Evolutionary conservation across 2,329 filamentous ascomycete genomes (phyloP).

Genomic region (Aureobasidium sp.): DNA sequence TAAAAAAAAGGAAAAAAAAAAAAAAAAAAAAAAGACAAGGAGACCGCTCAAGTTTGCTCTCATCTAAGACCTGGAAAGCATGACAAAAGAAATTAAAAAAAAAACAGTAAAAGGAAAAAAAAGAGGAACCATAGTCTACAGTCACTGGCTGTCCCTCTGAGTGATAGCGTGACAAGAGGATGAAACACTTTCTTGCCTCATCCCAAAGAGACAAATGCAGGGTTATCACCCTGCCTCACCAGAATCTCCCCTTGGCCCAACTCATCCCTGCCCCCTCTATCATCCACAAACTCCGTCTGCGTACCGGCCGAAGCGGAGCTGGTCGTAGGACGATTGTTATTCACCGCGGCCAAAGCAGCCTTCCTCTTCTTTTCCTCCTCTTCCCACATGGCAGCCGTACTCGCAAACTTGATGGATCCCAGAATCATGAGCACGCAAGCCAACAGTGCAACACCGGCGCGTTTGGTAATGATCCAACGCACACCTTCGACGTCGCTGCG

Average conservation of each 20-base stretch:
- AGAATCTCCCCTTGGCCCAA: slow-evolving; percentile 24
- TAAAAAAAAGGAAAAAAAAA: too few species aligned
- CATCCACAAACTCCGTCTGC: too few species aligned
- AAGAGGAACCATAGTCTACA: background rate
- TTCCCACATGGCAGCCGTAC: slow-evolving; percentile 33
- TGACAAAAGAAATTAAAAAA: background rate
- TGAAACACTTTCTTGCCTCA: slow-evolving; percentile 2
- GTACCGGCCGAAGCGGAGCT: too few species aligned
- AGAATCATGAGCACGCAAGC: slow-evolving; percentile 41
- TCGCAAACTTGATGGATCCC: slow-evolving; percentile 34
- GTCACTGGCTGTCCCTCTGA: too few species aligned
- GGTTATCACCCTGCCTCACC: slow-evolving; percentile 28
- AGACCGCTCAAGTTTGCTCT: too few species aligned
- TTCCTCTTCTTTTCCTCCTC: slow-evolving; percentile 35
- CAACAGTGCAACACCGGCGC: slow-evolving; percentile 55
- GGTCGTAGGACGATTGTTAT: background rate
- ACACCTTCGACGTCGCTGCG: slow-evolving; percentile 88
- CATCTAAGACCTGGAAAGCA: too few species aligned
- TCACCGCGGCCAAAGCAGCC: slow-evolving; percentile 10
- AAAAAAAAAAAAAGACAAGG: too few species aligned
- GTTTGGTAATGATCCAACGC: slow-evolving; percentile 70
- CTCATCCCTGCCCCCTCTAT: slow-evolving; percentile 6
- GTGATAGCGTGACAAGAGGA: background rate
- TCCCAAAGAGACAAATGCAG: slow-evolving; percentile 29
- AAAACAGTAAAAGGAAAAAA: background rate